Evolutionary conservation across 495 filamentous ascomycete species (phyloP), one percentile per base, ranked within the genome.

Genomic region (Xylaria curta): DNA sequence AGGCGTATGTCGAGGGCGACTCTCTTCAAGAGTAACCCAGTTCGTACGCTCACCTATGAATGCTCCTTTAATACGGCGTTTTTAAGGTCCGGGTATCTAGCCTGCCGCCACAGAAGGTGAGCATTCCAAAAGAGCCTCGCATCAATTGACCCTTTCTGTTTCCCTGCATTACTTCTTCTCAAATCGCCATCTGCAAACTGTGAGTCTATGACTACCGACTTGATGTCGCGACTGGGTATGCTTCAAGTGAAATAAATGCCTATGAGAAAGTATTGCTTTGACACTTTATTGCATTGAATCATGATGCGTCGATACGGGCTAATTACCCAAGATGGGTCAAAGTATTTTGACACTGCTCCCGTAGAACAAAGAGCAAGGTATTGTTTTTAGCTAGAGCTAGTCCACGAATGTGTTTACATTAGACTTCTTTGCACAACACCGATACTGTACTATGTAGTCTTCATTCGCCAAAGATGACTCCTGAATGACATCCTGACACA

Each of bases 131-230:
- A 49, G 24, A 49, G 38, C 42, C 62, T 28, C 62, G 42, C 40
- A 46, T 64, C 21, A 10, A 24, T 24, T 42, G 5, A 42, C 17
- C 59, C 15, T 2, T 38, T 62, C 36, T 42, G 36, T 24, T 24
- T 42, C 36, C 19, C 17, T 19, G n/a, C 59, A 24, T 44, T 62
- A 6, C 42, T 65, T 65, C 42, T 64, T 65, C 42, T 46, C 62
- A 47, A 65, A 65, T 47, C 24, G 49, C 47, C 33, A 33, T 33
- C 19, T 26, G 19, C 8, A 28, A 47, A 13, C 21, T 33, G 12
- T 31, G 42, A 15, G 31, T 65, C 17, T 65, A 28, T 31, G 42
- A 31, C 24, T 47, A 38, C 6, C 36, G 6, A 1, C 12, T 65
- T 26, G 24, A 19, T 31, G 17, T 47, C 26, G 19, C 13, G n/a